Percentiles rank a stretch among this genome's conserved stretches.
Evolutionary conservation across 2,329 filamentous ascomycete species (phyloP).

Genomic region (Pestalotiopsis fici): DNA sequence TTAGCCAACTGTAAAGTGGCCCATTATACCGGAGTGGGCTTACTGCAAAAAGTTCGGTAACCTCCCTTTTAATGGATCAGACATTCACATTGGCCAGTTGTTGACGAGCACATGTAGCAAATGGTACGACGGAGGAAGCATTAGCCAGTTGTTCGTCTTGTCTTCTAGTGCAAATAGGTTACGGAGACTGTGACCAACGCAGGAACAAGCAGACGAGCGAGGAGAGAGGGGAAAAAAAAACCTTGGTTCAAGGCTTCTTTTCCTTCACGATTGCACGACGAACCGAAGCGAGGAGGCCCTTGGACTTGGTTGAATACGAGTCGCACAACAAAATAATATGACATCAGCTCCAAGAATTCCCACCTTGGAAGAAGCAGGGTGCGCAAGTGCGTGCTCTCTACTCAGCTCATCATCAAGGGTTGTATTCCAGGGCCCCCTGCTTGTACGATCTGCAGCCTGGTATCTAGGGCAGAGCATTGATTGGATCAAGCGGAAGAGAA

Average conservation of each 20-base stretch:
- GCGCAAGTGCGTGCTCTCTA: no score
- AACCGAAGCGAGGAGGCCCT: neutral
- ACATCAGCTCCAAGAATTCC: neutral
- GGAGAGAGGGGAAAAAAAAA: neutral
- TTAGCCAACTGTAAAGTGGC: neutral
- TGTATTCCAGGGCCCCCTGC: neutral
- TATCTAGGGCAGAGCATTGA: neutral
- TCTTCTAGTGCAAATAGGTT: neutral
- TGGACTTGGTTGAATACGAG: neutral
- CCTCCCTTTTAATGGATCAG: neutral
- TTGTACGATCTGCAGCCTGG: neutral
- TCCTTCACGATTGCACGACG: neutral
- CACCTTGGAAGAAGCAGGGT: neutral
- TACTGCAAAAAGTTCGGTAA: neutral
- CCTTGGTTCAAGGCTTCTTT: neutral
- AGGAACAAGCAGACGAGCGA: neutral
- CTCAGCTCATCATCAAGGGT: no score
- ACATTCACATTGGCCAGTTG: neutral
- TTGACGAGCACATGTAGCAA: neutral
- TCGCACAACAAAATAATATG: neutral
- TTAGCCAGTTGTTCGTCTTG: neutral
- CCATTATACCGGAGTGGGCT: neutral
- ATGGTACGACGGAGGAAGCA: neutral
- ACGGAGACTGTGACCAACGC: neutral
- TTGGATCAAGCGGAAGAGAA: neutral